Evolutionary conservation across 257 asterid species (phyloP).

Genomic region (Solanum infundibuliforme): DNA sequence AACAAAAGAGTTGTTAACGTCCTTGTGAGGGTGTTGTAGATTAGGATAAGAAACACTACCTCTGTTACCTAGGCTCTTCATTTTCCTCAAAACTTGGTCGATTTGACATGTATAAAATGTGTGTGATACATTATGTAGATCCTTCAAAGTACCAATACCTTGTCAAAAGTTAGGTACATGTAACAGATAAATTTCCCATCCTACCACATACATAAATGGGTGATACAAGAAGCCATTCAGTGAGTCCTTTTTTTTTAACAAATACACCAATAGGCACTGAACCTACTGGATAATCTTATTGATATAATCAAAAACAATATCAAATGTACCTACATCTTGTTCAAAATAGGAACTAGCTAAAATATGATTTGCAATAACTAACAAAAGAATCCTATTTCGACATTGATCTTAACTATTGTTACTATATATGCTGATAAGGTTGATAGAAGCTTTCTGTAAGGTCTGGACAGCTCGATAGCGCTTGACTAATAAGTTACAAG

Average conservation of each 20-base stretch:
- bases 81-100: neutral
- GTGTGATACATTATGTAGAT: neutral
- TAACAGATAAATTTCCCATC: neutral
- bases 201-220: neutral
- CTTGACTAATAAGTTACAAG: neutral
- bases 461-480: neutral
- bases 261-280: neutral
- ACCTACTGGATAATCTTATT: neutral
- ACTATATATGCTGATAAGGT: neutral
- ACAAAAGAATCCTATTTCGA: neutral
- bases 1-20: neutral
- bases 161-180: neutral
- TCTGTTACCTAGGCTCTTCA: neutral
- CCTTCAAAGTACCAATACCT: neutral
- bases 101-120: neutral
- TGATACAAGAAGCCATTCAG: neutral
- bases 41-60: neutral
- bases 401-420: neutral
- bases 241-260: neutral
- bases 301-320: neutral
- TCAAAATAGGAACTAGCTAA: neutral
- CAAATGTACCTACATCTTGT: neutral
- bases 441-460: neutral
- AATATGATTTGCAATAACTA: neutral
- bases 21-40: neutral